A percentile compares a stretch with the other conserved stretches of the same genome.
Evolutionary conservation across 108 stramenopile species (phyloP).

Genomic region (Cyclotella kingstonii): DNA sequence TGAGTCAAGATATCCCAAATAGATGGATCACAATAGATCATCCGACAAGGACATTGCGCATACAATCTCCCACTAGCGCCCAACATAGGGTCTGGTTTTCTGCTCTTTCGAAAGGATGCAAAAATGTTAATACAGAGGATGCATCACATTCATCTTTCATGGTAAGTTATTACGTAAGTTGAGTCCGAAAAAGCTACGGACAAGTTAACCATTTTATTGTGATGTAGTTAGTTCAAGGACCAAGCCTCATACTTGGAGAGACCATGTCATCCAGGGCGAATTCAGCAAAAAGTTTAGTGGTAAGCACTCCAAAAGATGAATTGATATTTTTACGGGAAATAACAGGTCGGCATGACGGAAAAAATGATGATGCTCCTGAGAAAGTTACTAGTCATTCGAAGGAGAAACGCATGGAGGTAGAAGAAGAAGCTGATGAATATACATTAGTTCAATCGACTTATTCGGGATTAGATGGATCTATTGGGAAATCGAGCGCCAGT

Average conservation of each 20-base stretch:
- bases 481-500: no score
- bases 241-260: not conserved
- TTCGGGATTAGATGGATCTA: no score
- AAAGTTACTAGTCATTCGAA: no score
- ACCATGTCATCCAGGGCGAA: not conserved
- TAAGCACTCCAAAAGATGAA: slow-evolving; percentile 7
- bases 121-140: slow-evolving; percentile 4
- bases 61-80: slow-evolving; percentile 30
- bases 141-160: not conserved
- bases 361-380: not conserved
- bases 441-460: no score
- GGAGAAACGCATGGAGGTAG: not conserved
- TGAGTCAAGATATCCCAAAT: slow-evolving; percentile 22
- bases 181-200: no score
- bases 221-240: not conserved
- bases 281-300: not conserved
- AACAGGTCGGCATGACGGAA: not conserved
- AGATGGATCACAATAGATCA: slow-evolving; percentile 31
- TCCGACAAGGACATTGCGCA: slow-evolving; percentile 27
- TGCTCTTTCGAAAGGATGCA: slow-evolving; percentile 32
- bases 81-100: slow-evolving; percentile 37
- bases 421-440: not conserved
- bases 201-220: no score
- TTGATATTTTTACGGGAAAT: slow-evolving; percentile 13
- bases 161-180: slow-evolving; percentile 8